Percentiles rank a stretch among this genome's conserved stretches.
These are phyloP conservation scores for Herpetomonas muscarum DNA, from an alignment of 208 protist species.

Conservation along the genomic window DNA sequence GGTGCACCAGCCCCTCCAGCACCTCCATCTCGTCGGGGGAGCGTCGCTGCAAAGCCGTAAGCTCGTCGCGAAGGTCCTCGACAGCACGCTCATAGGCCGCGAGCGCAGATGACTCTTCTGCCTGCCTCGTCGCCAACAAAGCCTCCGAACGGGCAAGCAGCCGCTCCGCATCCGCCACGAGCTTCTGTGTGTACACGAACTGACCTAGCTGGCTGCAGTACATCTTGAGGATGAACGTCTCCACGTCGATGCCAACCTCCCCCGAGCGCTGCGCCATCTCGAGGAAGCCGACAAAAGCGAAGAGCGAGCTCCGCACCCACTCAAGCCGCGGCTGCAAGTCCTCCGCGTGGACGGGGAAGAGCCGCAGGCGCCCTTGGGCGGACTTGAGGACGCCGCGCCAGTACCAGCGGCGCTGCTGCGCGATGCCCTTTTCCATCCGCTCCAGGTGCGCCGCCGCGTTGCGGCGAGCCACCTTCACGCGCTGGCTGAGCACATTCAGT, in stretches of 20 bases:
- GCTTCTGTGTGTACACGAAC: conserved; percentile 20
- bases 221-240: conserved; percentile 50
- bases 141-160: background rate
- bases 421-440: conserved; percentile 74
- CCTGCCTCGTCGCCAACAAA: background rate
- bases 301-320: conserved; percentile 74
- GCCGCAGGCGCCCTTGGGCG: conserved; percentile 43
- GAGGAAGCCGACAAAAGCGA: conserved; percentile 77
- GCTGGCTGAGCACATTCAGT: conserved; percentile 71
- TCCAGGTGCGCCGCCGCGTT: conserved; percentile 62
- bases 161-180: conserved; percentile 10
- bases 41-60: conserved; percentile 20
- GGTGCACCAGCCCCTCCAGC: conserved; percentile 42
- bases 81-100: background rate
- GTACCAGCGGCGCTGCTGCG: conserved; percentile 85
- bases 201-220: conserved; percentile 57
- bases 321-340: conserved; percentile 82
- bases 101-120: background rate
- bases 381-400: conserved; percentile 77
- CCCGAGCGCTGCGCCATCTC: conserved; percentile 64
- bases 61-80: conserved; percentile 22
- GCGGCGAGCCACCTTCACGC: conserved; percentile 48
- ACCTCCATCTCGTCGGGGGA: conserved; percentile 56
- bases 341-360: conserved; percentile 63
- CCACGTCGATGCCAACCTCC: conserved; percentile 35